phyloP scores from a whole-genome alignment of 495 filamentous ascomycete species.

The Ascobolus immersus region DNA sequence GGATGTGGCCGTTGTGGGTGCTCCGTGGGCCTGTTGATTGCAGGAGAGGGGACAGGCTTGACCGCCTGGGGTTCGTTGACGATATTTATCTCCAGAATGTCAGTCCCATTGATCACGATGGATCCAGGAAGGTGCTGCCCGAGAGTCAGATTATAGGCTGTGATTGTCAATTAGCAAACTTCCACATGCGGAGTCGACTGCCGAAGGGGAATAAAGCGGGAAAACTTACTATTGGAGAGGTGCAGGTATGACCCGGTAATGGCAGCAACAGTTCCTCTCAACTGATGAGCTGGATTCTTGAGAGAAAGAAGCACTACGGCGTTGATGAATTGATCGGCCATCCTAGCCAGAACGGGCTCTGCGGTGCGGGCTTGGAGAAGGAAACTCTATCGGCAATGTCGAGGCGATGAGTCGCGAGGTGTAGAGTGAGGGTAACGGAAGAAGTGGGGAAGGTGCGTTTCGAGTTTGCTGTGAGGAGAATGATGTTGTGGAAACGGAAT shows the following conservation, averaged over 20 bases:
- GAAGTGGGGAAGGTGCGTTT: no score
- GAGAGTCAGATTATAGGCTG: constrained; percentile 5
- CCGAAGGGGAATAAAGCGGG: background rate
- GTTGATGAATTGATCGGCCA: constrained; percentile 52
- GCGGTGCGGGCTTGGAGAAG: no score
- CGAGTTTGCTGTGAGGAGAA: no score
- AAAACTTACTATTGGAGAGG: constrained; percentile 45
- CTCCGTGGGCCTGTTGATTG: background rate
- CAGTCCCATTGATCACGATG: constrained; percentile 19
- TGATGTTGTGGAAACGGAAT: no score
- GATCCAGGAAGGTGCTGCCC: constrained; percentile 14
- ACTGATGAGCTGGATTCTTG: constrained; percentile 33
- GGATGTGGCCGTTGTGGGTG: constrained; percentile 13
- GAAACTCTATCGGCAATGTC: no score
- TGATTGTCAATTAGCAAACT: constrained; percentile 8
- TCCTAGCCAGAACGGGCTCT: no score
- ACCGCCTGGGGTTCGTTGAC: constrained; percentile 33
- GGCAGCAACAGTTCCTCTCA: constrained; percentile 48
- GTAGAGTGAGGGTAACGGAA: no score
- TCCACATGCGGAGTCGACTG: constrained; percentile 5
- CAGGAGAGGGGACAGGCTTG: constrained; percentile 2
- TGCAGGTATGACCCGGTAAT: constrained; percentile 50
- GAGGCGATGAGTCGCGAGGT: no score
- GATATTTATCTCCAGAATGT: constrained; percentile 27
- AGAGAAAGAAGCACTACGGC: constrained; percentile 55